Evolutionary conservation across 495 filamentous ascomycete genomes (phyloP), one percentile per base, ranked within the genome.

Genomic region (Xylaria intraflava): DNA sequence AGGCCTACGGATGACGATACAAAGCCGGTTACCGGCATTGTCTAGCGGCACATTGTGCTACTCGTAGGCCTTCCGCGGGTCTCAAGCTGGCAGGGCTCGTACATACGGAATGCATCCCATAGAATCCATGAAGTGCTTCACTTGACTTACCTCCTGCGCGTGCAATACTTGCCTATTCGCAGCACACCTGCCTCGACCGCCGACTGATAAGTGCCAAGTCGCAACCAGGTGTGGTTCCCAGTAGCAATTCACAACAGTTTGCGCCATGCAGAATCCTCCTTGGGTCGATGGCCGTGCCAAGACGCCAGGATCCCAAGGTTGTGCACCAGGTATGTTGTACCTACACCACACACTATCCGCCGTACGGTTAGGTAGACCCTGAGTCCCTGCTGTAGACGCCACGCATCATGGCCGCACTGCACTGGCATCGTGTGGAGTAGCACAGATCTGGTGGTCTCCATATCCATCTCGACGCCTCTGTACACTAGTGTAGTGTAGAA

Each of bases 201-300:
- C n/a, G n/a, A n/a, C n/a, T n/a, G n/a, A n/a, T n/a, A n/a, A n/a
- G n/a, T n/a, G n/a, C n/a, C n/a, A n/a, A n/a, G n/a, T n/a, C n/a
- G n/a, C n/a, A n/a, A n/a, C n/a, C n/a, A n/a, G n/a, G n/a, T n/a
- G n/a, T n/a, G n/a, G n/a, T n/a, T n/a, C n/a, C n/a, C n/a, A n/a
- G n/a, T n/a, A n/a, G 31, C 47, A 46, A 31, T 48, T 54, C 30
- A 53, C 53, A 55, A 51, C 52, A 43, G 60, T 60, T 51, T 46
- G 35, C 57, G 54, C 50, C 51, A 62, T 46, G 51, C 57, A 59
- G 46, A 44, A 33, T 31, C 45, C 23, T n/a, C n/a, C n/a, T n/a
- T n/a, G n/a, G n/a, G n/a, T n/a, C n/a, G n/a, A n/a, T n/a, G n/a
- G n/a, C n/a, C n/a, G n/a, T n/a, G n/a, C n/a, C n/a, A n/a, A n/a